Evolutionary conservation across 768 basidiomycete species (phyloP).

Genomic region (Russula sp.): DNA sequence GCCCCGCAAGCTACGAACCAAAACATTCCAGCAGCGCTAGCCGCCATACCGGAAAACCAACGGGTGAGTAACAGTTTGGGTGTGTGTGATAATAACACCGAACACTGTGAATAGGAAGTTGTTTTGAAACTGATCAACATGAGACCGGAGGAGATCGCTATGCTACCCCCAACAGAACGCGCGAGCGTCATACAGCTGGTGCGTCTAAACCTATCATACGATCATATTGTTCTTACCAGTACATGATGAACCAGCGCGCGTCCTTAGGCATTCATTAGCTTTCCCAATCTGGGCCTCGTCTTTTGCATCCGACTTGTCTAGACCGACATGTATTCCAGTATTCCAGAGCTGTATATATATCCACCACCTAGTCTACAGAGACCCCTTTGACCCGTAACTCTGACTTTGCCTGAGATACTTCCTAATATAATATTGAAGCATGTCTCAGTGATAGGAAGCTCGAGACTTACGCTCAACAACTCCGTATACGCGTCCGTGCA

Average conservation of each 20-base stretch:
- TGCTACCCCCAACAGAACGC: slow-evolving; percentile 68
- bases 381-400: slow-evolving; percentile 29
- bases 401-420: slow-evolving; percentile 30
- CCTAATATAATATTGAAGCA: slow-evolving; percentile 16
- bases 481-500: slow-evolving; percentile 78
- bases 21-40: slow-evolving; percentile 51
- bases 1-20: slow-evolving; percentile 25
- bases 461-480: slow-evolving; percentile 52
- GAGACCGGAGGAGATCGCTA: slow-evolving; percentile 80
- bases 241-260: slow-evolving; percentile 21
- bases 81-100: slow-evolving; percentile 13
- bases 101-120: slow-evolving; percentile 49
- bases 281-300: not conserved
- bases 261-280: slow-evolving; percentile 26
- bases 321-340: slow-evolving; percentile 19
- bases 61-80: slow-evolving; percentile 44
- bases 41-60: slow-evolving; percentile 64
- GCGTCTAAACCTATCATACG: slow-evolving; percentile 33
- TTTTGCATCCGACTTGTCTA: slow-evolving; percentile 13
- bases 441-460: not conserved
- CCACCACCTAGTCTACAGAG: slow-evolving; percentile 27
- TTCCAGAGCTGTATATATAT: slow-evolving; percentile 24
- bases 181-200: slow-evolving; percentile 82
- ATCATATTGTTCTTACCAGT: slow-evolving; percentile 7
- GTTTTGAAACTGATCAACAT: slow-evolving; percentile 77